Evolutionary conservation across 2,329 filamentous ascomycete species (phyloP).

Genomic region (Neoascochyta sp.): DNA sequence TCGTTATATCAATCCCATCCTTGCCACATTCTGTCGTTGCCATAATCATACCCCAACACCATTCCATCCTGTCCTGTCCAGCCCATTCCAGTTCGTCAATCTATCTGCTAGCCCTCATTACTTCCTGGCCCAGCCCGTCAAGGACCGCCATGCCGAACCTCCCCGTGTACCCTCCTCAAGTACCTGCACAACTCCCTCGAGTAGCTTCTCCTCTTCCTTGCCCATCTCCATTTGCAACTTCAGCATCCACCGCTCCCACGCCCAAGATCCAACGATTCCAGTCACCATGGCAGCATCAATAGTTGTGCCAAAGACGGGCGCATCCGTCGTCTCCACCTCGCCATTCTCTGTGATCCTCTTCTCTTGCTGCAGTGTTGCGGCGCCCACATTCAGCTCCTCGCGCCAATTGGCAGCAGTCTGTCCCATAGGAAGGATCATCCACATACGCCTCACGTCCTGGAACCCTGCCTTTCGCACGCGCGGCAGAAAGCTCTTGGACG

Average conservation of each 20-base stretch:
- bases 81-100: constrained; percentile 6
- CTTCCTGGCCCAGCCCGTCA: constrained; percentile 51
- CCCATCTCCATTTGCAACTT: constrained; percentile 84
- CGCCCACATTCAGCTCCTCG: constrained; percentile 36
- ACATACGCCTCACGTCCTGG: constrained; percentile 73
- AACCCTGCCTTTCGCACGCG: constrained; percentile 75
- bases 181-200: constrained; percentile 56
- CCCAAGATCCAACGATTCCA: constrained; percentile 79
- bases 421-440: constrained; percentile 86
- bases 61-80: constrained; percentile 11
- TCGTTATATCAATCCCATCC: constrained; percentile 29
- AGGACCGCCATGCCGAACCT: constrained; percentile 56
- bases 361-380: constrained; percentile 28
- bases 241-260: constrained; percentile 95
- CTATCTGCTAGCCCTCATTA: constrained; percentile 14
- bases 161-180: constrained; percentile 59
- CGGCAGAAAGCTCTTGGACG: constrained; percentile 75
- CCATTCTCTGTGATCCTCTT: constrained; percentile 37
- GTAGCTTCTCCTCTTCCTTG: constrained; percentile 53
- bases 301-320: constrained; percentile 46
- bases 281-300: constrained; percentile 70
- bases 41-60: constrained; percentile 22
- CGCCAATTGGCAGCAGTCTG: constrained; percentile 40
- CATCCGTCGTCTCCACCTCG: constrained; percentile 25
- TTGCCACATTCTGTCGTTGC: constrained; percentile 1